These are phyloP conservation scores for Trifolium fragiferum DNA, from an alignment of 306 rosid genomes.

Conservation along the genomic window DNA sequence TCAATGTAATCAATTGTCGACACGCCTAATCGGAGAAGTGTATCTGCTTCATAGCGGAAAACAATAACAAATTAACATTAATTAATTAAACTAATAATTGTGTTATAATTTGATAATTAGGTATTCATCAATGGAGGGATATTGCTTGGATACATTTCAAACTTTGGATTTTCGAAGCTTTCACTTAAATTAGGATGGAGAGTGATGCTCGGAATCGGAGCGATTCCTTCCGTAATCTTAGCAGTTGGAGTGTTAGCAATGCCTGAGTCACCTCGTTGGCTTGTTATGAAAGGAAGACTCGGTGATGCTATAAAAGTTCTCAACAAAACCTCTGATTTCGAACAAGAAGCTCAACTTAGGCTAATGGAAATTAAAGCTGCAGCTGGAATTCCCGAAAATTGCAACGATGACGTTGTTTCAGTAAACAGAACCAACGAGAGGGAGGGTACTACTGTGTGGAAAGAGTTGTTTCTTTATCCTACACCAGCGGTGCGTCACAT, in stretches of 20 bases:
- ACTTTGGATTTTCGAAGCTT: constrained; percentile 68
- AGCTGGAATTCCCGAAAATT: constrained; percentile 65
- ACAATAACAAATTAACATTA: background rate
- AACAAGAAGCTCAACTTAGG: constrained; percentile 61
- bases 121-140: constrained; percentile 76
- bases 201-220: constrained; percentile 78
- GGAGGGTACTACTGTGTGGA: constrained; percentile 61
- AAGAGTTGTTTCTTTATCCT: constrained; percentile 64
- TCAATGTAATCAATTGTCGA: no score
- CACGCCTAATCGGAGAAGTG: no score
- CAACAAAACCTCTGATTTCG: constrained; percentile 65
- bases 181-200: constrained; percentile 70
- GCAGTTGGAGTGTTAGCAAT: constrained; percentile 62
- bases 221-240: constrained; percentile 63
- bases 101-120: constrained; percentile 32
- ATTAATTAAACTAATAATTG: background rate
- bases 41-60: no score
- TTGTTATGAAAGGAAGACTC: constrained; percentile 78
- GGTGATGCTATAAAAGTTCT: constrained; percentile 67
- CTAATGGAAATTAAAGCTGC: constrained; percentile 76
- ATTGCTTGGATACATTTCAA: constrained; percentile 80
- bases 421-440: constrained; percentile 44
- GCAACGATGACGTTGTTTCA: constrained; percentile 61
- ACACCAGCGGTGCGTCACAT: constrained; percentile 78
- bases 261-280: constrained; percentile 97